Evolutionary conservation across 1,284 basidiomycete species (phyloP), one percentile per base, ranked within the genome.

Genomic region (Somion occarium): DNA sequence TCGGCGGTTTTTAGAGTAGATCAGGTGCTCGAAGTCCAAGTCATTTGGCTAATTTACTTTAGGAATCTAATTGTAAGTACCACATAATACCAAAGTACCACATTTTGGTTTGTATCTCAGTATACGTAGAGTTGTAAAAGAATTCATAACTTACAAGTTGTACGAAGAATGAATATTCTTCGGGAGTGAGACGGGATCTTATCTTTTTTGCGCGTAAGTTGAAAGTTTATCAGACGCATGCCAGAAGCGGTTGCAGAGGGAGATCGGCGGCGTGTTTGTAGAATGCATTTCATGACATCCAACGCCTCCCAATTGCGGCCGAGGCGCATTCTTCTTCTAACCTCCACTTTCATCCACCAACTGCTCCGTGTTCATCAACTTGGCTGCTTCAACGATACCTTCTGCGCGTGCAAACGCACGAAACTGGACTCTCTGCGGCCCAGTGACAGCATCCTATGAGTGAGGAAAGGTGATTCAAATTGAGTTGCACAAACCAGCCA

Each of bases 371-470:
- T 56, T 55, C 53, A 56, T 46, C 45, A 44, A 46, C 42, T 24
- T 22, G 22, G 23, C 22, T 43, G 42, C 24, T 22, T 5, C 23
- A 22, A n/a, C 19, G 24, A 43, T 22, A n/a, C 19, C 24, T 43
- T 23, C 3, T 56, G 60, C 58, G 71, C 75, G 77, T 81, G 79
- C 78, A 68, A 64, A 60, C 59, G 78, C 78, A 78, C 79, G 79
- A 73, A 75, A 75, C 77, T 80, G 79, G 79, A 78, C 77, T 75
- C 57, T 59, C 63, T 58, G 61, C 60, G 73, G 80, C 76, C 73
- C 75, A 72, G 75, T 73, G 71, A 75, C 71, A 71, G 72, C 72
- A 73, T 79, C 80, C 75, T 80, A 90, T 90, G 87, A 86, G 87
- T 85, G 85, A 83, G 79, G 79, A 79, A 75, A 81, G 78, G 87